Percentiles rank a stretch among this genome's conserved stretches.
Evolutionary conservation across 2,329 filamentous ascomycete genomes (phyloP).

Genomic region (Colletotrichum shisoi): DNA sequence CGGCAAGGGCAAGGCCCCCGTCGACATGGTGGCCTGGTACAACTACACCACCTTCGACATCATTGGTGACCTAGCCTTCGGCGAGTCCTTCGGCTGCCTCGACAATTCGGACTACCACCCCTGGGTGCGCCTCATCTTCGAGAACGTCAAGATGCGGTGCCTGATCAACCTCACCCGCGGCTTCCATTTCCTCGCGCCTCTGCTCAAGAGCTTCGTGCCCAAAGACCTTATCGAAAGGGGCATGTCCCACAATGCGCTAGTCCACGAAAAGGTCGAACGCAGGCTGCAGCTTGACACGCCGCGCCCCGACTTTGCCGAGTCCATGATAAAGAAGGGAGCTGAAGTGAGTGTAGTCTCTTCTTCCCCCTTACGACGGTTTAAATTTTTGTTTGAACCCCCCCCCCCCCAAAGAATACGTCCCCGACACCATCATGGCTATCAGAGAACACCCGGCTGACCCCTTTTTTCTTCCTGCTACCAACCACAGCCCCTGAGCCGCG

Average conservation of each 20-base stretch:
- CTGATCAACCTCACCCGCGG: background rate
- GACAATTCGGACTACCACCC: slow-evolving; percentile 37
- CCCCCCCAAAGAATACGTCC: no score
- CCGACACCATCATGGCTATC: background rate
- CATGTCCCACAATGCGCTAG: slow-evolving; percentile 4
- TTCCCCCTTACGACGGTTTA: accelerated
- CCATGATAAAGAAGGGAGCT: slow-evolving; percentile 37
- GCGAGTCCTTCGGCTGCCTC: slow-evolving; percentile 45
- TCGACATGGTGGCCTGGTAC: slow-evolving; percentile 45
- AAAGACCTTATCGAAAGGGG: slow-evolving; percentile 12
- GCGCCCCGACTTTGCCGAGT: slow-evolving; percentile 40
- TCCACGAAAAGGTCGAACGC: slow-evolving; percentile 27
- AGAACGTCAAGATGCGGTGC: slow-evolving; percentile 18
- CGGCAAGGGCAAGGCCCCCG: background rate
- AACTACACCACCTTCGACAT: slow-evolving; percentile 46
- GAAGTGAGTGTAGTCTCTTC: slow-evolving; percentile 5
- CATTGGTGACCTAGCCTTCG: slow-evolving; percentile 46
- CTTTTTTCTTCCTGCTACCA: no score
- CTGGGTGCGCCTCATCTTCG: slow-evolving; percentile 41
- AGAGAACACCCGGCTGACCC: background rate
- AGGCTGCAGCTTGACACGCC: slow-evolving; percentile 35
- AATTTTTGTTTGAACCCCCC: no score
- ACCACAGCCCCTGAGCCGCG: slow-evolving; percentile 30
- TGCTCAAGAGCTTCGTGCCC: slow-evolving; percentile 23
- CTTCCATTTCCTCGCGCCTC: slow-evolving; percentile 4